phyloP scores from a whole-genome alignment of 169 alveolate species.

The Besnoitia besnoiti region DNA sequence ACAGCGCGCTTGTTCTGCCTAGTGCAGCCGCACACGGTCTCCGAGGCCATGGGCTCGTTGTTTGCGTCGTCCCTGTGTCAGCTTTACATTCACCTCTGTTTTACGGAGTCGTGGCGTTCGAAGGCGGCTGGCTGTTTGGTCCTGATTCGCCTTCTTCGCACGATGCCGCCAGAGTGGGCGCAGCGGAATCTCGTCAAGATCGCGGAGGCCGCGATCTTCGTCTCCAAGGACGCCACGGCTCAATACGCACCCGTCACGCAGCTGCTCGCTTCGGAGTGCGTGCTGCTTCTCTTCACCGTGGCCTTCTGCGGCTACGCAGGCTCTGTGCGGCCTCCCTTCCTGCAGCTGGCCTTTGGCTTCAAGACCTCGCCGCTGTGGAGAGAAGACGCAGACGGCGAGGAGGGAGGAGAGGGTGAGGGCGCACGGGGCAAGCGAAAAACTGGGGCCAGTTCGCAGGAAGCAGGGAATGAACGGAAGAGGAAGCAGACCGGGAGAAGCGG shows the following conservation, averaged over 20 bases:
- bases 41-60: not conserved
- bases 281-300: slow-evolving; percentile 10
- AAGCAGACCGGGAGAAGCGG: not conserved
- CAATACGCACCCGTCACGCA: slow-evolving; percentile 14
- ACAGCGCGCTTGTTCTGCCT: not conserved
- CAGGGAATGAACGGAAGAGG: not conserved
- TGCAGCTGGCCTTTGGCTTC: slow-evolving; percentile 32
- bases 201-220: slow-evolving; percentile 58
- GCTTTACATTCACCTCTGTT: slow-evolving; percentile 53
- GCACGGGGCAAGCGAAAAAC: not conserved
- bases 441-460: not conserved
- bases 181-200: slow-evolving; percentile 47
- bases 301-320: slow-evolving; percentile 52
- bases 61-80: slow-evolving; percentile 44
- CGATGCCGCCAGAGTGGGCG: slow-evolving; percentile 60
- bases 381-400: not conserved
- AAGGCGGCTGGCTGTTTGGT: slow-evolving; percentile 63
- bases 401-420: not conserved
- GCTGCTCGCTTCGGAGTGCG: slow-evolving; percentile 35
- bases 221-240: slow-evolving; percentile 4
- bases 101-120: slow-evolving; percentile 23
- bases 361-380: slow-evolving; percentile 26
- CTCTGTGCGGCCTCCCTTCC: slow-evolving; percentile 12
- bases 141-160: slow-evolving; percentile 57
- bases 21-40: slow-evolving; percentile 30